A percentile compares a stretch with the other conserved stretches of the same genome.
Conservation (phyloP, 2,329 filamentous ascomycete species). For the Ambrosiella xylebori region DNA sequence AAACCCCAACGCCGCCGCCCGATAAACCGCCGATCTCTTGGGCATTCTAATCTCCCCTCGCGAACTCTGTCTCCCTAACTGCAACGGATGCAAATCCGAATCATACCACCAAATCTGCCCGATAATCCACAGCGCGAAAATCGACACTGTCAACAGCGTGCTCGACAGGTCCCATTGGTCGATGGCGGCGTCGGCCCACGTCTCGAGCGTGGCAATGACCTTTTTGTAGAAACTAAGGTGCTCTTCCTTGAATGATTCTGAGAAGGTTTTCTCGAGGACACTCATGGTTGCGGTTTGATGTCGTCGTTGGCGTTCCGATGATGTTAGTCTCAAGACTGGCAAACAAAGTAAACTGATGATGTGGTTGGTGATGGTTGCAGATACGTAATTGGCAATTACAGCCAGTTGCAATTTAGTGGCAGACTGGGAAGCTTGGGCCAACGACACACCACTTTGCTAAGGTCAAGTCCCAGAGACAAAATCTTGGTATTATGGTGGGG, state of each 20-base stretch:
- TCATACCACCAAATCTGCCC: slow-evolving; percentile 55
- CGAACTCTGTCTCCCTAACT: slow-evolving; percentile 70
- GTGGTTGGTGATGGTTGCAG: neutral
- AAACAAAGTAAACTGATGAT: neutral
- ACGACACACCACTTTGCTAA: no score
- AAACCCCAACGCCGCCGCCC: slow-evolving; percentile 73
- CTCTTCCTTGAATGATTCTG: neutral
- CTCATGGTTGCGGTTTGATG: neutral
- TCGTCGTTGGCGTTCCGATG: neutral
- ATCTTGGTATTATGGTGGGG: no score
- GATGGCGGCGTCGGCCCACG: slow-evolving; percentile 49
- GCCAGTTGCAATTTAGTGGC: no score
- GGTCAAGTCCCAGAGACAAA: no score
- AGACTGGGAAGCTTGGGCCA: no score
- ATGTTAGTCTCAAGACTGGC: neutral
- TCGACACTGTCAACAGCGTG: slow-evolving; percentile 38
- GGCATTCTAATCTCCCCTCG: slow-evolving; percentile 64
- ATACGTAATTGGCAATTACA: no score
- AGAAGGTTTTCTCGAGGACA: neutral
- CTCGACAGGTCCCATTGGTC: slow-evolving; percentile 27
- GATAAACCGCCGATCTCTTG: slow-evolving; percentile 71
- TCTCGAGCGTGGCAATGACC: slow-evolving; percentile 48
- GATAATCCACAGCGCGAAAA: slow-evolving; percentile 53
- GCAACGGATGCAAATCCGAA: slow-evolving; percentile 79
- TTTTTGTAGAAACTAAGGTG: neutral